phyloP scores from a whole-genome alignment of 2,329 filamentous ascomycete genomes.

The Xylariaceae sp. region DNA sequence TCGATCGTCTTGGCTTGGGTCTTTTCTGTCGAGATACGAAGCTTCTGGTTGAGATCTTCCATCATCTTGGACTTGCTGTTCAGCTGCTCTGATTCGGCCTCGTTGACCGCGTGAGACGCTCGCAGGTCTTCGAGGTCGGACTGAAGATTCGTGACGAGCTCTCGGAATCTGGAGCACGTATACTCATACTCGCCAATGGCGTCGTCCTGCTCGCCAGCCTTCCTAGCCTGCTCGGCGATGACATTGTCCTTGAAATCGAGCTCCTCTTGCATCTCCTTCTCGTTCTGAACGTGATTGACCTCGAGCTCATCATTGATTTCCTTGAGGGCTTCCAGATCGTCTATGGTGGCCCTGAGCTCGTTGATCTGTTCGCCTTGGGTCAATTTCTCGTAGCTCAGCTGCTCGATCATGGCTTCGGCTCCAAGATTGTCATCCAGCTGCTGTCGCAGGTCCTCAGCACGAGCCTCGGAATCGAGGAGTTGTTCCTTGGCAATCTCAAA shows the following conservation, averaged over 20 bases:
- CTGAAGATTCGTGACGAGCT: slow-evolving; percentile 79
- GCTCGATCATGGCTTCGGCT: slow-evolving; percentile 90
- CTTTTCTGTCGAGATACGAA: slow-evolving; percentile 84
- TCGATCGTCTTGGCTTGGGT: slow-evolving; percentile 93
- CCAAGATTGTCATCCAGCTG: slow-evolving; percentile 85
- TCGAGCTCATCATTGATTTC: slow-evolving; percentile 94
- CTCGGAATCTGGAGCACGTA: slow-evolving; percentile 79
- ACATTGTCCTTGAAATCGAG: slow-evolving; percentile 81
- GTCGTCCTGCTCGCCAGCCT: slow-evolving; percentile 68
- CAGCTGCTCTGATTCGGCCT: slow-evolving; percentile 86
- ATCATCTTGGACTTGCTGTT: slow-evolving; percentile 84
- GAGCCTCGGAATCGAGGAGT: slow-evolving; percentile 62
- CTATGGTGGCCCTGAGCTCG: slow-evolving; percentile 71
- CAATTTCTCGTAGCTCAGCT: slow-evolving; percentile 82
- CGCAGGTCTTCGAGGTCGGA: slow-evolving; percentile 85
- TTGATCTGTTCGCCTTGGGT: slow-evolving; percentile 74
- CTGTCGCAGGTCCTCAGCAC: slow-evolving; percentile 77
- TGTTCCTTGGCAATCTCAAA: slow-evolving; percentile 65
- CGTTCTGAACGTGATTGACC: slow-evolving; percentile 83
- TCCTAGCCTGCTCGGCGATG: slow-evolving; percentile 72
- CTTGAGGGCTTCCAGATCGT: slow-evolving; percentile 81
- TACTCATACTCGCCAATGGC: slow-evolving; percentile 82
- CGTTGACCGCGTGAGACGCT: slow-evolving; percentile 84
- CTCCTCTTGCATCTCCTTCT: slow-evolving; percentile 91
- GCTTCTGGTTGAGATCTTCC: slow-evolving; percentile 92